A percentile compares a stretch with the other conserved stretches of the same genome.
phyloP scores from a whole-genome alignment of 257 asterid species.

The Cordia subcordata region DNA sequence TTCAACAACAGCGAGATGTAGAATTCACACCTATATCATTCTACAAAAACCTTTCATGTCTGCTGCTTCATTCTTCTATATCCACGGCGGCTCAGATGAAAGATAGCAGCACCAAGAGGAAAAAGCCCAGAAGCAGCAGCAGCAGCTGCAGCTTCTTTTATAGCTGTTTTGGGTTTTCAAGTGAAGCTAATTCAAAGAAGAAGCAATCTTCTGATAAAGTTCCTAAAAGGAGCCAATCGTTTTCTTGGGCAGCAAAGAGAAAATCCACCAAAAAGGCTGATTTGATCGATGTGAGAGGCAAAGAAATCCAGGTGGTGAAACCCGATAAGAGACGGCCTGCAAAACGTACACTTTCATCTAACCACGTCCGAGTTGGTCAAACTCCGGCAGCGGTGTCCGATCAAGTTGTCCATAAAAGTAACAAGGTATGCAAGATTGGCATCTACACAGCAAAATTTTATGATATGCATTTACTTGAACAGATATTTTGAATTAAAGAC shows the following conservation, averaged over 20 bases:
- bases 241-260: slow-evolving; percentile 6
- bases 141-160: slow-evolving; percentile 5
- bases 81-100: slow-evolving; percentile 11
- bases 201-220: background rate
- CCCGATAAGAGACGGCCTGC: background rate
- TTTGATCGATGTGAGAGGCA: slow-evolving; percentile 1
- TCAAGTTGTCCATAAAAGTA: background rate
- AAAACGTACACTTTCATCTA: background rate
- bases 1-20: slow-evolving; percentile 3
- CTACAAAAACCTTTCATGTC: slow-evolving; percentile 10
- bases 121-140: background rate
- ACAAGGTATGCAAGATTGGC: background rate
- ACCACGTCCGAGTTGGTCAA: background rate
- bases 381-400: background rate
- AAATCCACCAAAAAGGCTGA: background rate
- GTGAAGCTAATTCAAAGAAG: background rate
- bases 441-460: no score
- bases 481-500: no score
- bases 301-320: slow-evolving; percentile 3
- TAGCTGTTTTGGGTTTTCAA: slow-evolving; percentile 14
- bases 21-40: background rate
- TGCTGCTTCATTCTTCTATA: background rate
- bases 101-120: background rate
- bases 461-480: no score
- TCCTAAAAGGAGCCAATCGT: background rate